A percentile compares a stretch with the other conserved stretches of the same genome.
Evolutionary conservation across 2,329 filamentous ascomycete species (phyloP).

Genomic region (Stemphylium lycopersici): DNA sequence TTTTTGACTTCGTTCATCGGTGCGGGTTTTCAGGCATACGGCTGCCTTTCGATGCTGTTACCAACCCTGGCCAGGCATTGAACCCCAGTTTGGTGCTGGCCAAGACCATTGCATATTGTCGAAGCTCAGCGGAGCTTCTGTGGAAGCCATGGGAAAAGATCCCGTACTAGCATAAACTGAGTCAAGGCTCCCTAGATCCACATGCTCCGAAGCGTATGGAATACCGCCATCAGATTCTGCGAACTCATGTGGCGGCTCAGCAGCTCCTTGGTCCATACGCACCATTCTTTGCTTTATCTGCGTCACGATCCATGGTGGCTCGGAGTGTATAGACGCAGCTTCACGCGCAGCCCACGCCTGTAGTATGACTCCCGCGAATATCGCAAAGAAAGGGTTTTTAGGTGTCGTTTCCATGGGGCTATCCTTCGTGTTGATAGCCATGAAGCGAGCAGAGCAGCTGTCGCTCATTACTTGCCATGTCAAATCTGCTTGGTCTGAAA

Average conservation of each 20-base stretch:
- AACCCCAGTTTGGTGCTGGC: slow-evolving; percentile 7
- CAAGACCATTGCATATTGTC: slow-evolving; percentile 12
- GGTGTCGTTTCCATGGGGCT: slow-evolving; percentile 20
- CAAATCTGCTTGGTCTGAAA: slow-evolving; percentile 37
- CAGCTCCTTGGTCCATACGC: neutral
- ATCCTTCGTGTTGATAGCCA: slow-evolving; percentile 17
- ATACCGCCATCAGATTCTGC: neutral
- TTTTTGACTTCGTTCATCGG: neutral
- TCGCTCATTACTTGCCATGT: slow-evolving; percentile 56
- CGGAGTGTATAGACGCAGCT: slow-evolving; percentile 3
- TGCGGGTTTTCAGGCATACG: neutral
- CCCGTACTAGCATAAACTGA: neutral
- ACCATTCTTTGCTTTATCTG: slow-evolving; percentile 8
- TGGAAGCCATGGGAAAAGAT: slow-evolving; percentile 1
- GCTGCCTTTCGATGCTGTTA: neutral
- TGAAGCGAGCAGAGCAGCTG: slow-evolving; percentile 52
- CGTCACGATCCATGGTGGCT: slow-evolving; percentile 14
- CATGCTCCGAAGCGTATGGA: neutral
- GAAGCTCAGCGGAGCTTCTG: slow-evolving; percentile 3
- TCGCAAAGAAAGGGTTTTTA: slow-evolving; percentile 35
- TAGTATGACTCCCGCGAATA: slow-evolving; percentile 63
- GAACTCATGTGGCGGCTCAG: neutral
- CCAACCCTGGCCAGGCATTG: slow-evolving; percentile 13
- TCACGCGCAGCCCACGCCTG: slow-evolving; percentile 52
- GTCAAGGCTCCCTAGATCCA: slow-evolving; percentile 2